Evolutionary conservation across 2,329 filamentous ascomycete species (phyloP).

Genomic region (Colletotrichum tamarilloi): DNA sequence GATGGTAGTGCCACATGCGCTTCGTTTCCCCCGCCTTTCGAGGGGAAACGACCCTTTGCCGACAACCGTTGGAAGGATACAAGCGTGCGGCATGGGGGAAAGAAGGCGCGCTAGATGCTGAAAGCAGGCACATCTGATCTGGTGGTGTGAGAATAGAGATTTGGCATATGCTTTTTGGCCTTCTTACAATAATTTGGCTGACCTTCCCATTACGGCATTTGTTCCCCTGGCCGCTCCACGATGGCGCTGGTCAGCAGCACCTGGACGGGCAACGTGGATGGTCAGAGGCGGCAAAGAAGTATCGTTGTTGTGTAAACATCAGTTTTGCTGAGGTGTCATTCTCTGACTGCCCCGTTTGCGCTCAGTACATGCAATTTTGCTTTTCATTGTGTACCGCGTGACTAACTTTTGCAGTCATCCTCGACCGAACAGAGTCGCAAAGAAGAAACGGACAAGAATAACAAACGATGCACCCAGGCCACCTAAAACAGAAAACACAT

Average conservation of each 20-base stretch:
- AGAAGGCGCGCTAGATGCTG: conserved; percentile 6
- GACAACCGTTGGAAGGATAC: conserved; percentile 21
- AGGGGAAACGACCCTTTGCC: neutral
- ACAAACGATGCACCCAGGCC: neutral
- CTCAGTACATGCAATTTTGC: neutral
- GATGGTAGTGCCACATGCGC: neutral
- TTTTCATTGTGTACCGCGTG: neutral
- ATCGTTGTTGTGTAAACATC: neutral
- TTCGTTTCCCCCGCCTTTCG: neutral
- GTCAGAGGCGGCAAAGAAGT: neutral
- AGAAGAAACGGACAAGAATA: neutral
- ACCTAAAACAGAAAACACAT: neutral
- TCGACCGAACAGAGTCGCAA: neutral
- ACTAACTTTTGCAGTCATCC: neutral
- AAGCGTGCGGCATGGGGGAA: conserved; percentile 6
- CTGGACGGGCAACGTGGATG: neutral
- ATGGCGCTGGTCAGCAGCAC: conserved; percentile 29
- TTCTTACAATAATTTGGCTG: neutral
- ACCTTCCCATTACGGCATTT: conserved; percentile 3
- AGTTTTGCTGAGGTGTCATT: conserved; percentile 1
- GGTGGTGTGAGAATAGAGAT: conserved; percentile 5
- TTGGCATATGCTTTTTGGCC: conserved; percentile 7
- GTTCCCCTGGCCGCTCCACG: conserved; percentile 3
- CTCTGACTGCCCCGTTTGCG: neutral
- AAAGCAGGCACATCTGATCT: conserved; percentile 30